Evolutionary conservation across 2,329 filamentous ascomycete species (phyloP).

Genomic region (Drechslerella dactyloides): DNA sequence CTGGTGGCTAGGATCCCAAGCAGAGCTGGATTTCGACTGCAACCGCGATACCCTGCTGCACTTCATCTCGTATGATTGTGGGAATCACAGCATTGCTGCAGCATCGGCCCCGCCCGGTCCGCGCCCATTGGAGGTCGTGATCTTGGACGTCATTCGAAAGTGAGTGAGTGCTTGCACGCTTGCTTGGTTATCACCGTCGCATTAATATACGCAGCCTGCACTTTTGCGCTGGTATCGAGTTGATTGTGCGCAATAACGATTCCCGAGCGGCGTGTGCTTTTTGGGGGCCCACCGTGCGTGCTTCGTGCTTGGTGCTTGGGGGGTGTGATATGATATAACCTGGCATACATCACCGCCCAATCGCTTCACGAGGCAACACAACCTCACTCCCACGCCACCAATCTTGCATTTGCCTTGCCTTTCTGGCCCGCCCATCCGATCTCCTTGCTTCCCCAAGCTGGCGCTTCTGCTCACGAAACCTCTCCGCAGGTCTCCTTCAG

Average conservation of each 20-base stretch:
- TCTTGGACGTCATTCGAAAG: background rate
- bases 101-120: background rate
- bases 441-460: slow-evolving; percentile 6
- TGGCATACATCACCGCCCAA: background rate
- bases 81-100: background rate
- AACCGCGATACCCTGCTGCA: background rate
- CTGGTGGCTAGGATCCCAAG: slow-evolving; percentile 34
- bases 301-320: background rate
- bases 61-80: slow-evolving; percentile 8
- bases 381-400: background rate
- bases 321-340: background rate
- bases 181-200: no score
- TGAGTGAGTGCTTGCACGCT: background rate
- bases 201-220: background rate
- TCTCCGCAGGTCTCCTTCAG: background rate
- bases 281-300: no score
- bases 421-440: background rate
- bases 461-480: slow-evolving; percentile 1
- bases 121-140: slow-evolving; percentile 10
- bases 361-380: background rate
- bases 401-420: background rate
- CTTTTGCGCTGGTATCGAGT: background rate
- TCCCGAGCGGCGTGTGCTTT: no score
- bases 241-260: background rate
- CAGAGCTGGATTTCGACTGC: slow-evolving; percentile 5